Evolutionary conservation across 768 basidiomycete genomes (phyloP).

Genomic region (Lepiota venenata): DNA sequence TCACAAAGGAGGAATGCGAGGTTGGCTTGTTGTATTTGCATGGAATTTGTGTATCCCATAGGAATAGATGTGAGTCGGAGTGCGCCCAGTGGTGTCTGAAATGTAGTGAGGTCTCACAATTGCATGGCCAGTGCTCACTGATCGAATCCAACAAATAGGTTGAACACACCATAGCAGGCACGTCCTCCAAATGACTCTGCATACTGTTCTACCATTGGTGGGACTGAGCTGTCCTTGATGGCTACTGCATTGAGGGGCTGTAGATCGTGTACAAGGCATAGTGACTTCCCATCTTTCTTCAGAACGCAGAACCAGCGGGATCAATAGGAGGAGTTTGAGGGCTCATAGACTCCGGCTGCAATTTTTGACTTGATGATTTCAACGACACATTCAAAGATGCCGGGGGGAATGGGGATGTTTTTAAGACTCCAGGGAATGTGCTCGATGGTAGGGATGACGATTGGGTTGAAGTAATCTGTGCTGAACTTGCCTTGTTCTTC

Average conservation of each 20-base stretch:
- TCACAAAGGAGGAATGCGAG: constrained; percentile 26
- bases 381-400: constrained; percentile 21
- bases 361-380: constrained; percentile 21
- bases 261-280: constrained; percentile 16
- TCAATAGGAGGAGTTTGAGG: constrained; percentile 6
- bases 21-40: constrained; percentile 30
- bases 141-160: constrained; percentile 31
- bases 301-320: constrained; percentile 17
- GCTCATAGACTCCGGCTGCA: constrained; percentile 2
- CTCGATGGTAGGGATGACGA: constrained; percentile 21
- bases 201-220: constrained; percentile 10
- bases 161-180: constrained; percentile 18
- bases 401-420: constrained; percentile 29
- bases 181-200: constrained; percentile 15
- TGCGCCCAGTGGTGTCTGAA: too few species aligned
- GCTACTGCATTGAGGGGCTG: constrained; percentile 17
- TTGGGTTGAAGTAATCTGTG: constrained; percentile 16
- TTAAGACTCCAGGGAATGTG: constrained; percentile 26
- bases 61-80: constrained; percentile 28
- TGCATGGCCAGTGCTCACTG: constrained; percentile 21
- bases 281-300: constrained; percentile 14
- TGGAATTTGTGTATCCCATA: constrained; percentile 27
- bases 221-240: constrained; percentile 13
- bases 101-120: constrained; percentile 35
- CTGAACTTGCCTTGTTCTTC: too few species aligned